phyloP scores from a whole-genome alignment of 2,329 filamentous ascomycete genomes.

The Leptographium galeiforme region DNA sequence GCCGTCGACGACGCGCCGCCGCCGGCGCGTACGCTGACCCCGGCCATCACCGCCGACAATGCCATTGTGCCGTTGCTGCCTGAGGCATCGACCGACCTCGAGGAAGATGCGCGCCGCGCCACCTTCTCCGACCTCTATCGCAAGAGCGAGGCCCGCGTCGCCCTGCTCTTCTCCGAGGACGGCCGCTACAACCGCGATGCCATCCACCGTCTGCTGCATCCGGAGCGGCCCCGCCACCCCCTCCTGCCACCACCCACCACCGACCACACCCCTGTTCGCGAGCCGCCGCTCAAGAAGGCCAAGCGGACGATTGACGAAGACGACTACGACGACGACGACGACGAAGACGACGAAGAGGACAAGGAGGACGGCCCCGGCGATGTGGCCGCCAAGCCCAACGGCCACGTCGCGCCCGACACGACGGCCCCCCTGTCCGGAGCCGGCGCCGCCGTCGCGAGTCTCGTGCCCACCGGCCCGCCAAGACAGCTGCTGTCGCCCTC shows the following conservation, averaged over 20 bases:
- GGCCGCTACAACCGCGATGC: conserved; percentile 37
- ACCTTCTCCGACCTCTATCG: conserved; percentile 68
- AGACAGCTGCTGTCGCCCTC: conserved; percentile 53
- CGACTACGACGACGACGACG: conserved; percentile 76
- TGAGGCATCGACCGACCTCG: conserved; percentile 44
- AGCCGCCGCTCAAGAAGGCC: conserved; percentile 58
- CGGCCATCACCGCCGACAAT: conserved; percentile 27
- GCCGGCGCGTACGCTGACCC: conserved; percentile 35
- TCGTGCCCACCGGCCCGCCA: conserved; percentile 29
- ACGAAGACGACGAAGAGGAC: conserved; percentile 65
- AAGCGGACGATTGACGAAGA: conserved; percentile 72
- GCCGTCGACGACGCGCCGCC: conserved; percentile 46
- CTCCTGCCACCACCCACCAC: conserved; percentile 40
- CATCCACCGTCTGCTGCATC: conserved; percentile 39
- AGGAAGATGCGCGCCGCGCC: conserved; percentile 59
- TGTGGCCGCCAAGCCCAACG: conserved; percentile 25
- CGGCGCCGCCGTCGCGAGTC: not conserved
- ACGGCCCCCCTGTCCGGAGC: not conserved
- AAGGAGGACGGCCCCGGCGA: conserved; percentile 39
- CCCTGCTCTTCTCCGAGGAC: conserved; percentile 54
- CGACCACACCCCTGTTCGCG: conserved; percentile 43
- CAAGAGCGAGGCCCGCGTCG: conserved; percentile 63
- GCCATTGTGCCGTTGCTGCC: conserved; percentile 35
- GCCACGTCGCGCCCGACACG: not conserved
- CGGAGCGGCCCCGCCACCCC: conserved; percentile 19